Evolutionary conservation across 2,329 filamentous ascomycete genomes (phyloP), one percentile per base, ranked within the genome.

Genomic region (Lecanoromycetidae sp.): DNA sequence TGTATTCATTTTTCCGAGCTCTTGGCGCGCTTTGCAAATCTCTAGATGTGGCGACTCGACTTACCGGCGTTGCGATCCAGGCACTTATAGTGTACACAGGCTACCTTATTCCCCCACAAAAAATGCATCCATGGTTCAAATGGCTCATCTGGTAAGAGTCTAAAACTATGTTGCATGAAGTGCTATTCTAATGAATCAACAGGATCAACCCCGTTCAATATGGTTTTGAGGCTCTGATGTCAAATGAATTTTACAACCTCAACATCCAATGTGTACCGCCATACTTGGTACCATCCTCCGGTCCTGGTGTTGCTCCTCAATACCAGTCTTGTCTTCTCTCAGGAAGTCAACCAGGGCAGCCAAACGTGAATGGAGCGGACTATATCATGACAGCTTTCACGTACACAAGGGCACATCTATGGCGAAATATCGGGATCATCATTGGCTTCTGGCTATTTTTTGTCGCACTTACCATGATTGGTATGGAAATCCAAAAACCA

Each of bases 351-450:
- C 71, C 76, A 0, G 75, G 76, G 2, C 66, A 66, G 5, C 63
- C 70, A 0, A 62, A 66, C 2, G 77, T 82, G 1, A 59, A 60
- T 29, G 79, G 79, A 2, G 63, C 69, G 0, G 65, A 67, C 39
- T 82, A 80, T 54, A 76, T 80, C n/a, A 35, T 66, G 12, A 61
- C 67, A 1, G 69, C 72, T 0, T 81, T 70, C 54, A 67, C 64
- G 0, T 81, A 81, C 55, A 71, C 65, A 2, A 64, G 73, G 9
- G 61, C 67, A 1, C 77, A 82, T 55, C 58, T 82, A 0, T 83
- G 79, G 79, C 68, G 78, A 1, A 87, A 91, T 63, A 85, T 83
- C 61, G 85, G 84, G 1, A 91, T 94, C 53, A 79, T 93, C 51
- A 60, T 87, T 9, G 79, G 72, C 1, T 75, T 93, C 52, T 85